These are phyloP conservation scores for Saturnispora serradocipensis DNA, from an alignment of 805 yeast species.

Conservation along the genomic window DNA sequence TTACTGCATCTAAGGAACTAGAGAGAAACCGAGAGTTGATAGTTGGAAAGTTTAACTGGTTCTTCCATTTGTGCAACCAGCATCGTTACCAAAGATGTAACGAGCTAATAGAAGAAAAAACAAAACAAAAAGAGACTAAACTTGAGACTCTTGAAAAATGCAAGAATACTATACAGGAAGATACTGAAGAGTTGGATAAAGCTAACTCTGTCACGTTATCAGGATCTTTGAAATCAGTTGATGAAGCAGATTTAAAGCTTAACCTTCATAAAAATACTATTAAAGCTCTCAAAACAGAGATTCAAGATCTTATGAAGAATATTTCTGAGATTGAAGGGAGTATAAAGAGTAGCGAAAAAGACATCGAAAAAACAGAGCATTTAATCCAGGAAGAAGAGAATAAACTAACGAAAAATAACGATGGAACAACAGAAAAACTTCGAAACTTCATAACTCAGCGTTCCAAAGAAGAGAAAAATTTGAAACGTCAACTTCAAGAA, in stretches of 20 bases:
- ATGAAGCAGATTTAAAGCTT: not conserved
- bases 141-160: not conserved
- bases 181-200: not conserved
- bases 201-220: not conserved
- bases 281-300: constrained; percentile 9
- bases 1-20: constrained; percentile 34
- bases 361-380: constrained; percentile 3
- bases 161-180: not conserved
- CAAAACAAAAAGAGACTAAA: not conserved
- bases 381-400: constrained; percentile 10
- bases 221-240: not conserved
- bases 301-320: constrained; percentile 8
- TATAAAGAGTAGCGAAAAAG: constrained; percentile 9
- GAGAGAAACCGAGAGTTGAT: constrained; percentile 30
- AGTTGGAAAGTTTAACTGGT: constrained; percentile 43
- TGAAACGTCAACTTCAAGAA: constrained; percentile 13
- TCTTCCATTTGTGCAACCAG: constrained; percentile 13
- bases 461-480: constrained; percentile 7
- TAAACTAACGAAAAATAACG: constrained; percentile 17
- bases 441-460: constrained; percentile 14
- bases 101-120: not conserved
- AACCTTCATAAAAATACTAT: constrained; percentile 1
- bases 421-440: constrained; percentile 34
- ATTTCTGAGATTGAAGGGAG: constrained; percentile 15
- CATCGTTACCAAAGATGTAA: constrained; percentile 3